These are phyloP conservation scores for Curvularia hawaiiensis DNA, from an alignment of 2,329 filamentous ascomycete genomes.

Conservation along the genomic window DNA sequence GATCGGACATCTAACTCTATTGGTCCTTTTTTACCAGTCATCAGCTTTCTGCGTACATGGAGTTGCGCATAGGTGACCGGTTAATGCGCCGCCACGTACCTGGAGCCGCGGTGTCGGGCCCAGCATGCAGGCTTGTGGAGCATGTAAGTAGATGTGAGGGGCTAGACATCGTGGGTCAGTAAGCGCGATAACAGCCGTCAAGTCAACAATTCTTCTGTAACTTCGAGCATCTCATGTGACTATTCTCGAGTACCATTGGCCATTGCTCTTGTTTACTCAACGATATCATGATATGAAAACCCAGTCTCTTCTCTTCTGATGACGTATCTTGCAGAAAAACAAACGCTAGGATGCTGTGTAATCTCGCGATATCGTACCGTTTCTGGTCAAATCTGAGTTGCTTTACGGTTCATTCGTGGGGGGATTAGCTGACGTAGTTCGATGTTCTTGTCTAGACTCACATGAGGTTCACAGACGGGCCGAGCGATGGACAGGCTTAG, in stretches of 20 bases:
- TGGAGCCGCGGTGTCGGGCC: conserved; percentile 14
- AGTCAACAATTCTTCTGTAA: background rate
- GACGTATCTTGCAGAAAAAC: background rate
- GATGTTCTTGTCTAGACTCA: background rate
- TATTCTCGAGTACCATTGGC: background rate
- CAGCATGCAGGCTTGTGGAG: background rate
- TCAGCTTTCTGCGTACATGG: background rate
- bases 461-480: background rate
- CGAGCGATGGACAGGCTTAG: background rate
- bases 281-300: background rate
- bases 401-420: background rate
- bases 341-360: background rate
- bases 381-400: background rate
- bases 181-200: conserved; percentile 5
- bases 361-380: background rate
- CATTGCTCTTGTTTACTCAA: background rate
- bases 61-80: conserved; percentile 16
- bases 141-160: background rate
- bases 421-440: background rate
- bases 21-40: conserved; percentile 3
- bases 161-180: background rate
- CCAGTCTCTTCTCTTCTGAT: background rate
- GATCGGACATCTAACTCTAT: background rate
- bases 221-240: background rate
- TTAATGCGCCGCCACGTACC: conserved; percentile 23